Conservation (phyloP, 2,329 filamentous ascomycete species). For the Trichoderma sp. region DNA sequence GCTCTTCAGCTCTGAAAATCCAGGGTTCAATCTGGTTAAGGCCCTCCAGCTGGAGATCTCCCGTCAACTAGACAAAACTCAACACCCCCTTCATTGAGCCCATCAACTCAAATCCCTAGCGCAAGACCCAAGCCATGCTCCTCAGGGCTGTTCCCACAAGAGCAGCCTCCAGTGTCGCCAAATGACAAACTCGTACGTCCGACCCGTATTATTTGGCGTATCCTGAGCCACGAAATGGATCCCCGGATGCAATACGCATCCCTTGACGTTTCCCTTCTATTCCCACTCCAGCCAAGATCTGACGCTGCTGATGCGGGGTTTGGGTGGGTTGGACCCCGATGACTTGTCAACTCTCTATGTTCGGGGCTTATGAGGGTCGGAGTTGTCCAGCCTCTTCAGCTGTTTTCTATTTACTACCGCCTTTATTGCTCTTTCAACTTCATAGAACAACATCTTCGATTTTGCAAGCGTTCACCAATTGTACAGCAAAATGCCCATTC, state of each 20-base stretch:
- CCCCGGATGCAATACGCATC: neutral
- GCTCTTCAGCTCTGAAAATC: neutral
- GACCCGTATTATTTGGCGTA: too few species aligned
- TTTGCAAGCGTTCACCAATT: too few species aligned
- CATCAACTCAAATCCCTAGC: neutral
- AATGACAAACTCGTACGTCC: neutral
- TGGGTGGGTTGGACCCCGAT: neutral
- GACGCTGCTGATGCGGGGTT: constrained; percentile 27
- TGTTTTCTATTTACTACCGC: neutral
- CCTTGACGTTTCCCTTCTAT: neutral
- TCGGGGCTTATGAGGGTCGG: neutral
- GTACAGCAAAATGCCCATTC: constrained; percentile 18
- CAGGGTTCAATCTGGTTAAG: too few species aligned
- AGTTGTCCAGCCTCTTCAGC: neutral
- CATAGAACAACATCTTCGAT: neutral
- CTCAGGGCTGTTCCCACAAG: neutral
- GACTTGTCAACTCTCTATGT: neutral
- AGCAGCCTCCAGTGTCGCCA: neutral
- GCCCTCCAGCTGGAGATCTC: constrained; percentile 10
- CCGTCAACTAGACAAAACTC: neutral
- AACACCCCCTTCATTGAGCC: neutral
- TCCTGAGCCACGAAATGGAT: constrained; percentile 6
- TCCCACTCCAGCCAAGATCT: constrained; percentile 5
- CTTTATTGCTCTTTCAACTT: neutral
- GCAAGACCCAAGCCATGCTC: neutral